Evolutionary conservation across 2,329 filamentous ascomycete genomes (phyloP).

Genomic region (Diaporthe citri): DNA sequence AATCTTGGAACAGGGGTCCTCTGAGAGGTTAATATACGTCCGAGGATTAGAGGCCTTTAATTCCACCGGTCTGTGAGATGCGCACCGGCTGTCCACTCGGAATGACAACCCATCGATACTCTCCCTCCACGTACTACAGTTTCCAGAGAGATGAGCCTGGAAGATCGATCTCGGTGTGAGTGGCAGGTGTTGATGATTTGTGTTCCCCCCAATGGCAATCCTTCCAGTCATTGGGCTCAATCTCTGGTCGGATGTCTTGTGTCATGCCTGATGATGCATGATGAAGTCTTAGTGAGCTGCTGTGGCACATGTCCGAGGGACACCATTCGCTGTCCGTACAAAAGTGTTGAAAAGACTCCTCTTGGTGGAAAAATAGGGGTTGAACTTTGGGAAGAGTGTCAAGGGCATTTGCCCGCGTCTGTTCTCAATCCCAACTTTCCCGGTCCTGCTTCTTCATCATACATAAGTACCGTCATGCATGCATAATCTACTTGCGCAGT

Average conservation of each 20-base stretch:
- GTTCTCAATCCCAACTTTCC: too few species aligned
- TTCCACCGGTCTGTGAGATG: neutral
- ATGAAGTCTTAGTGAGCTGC: neutral
- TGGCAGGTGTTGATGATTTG: neutral
- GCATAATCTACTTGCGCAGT: too few species aligned
- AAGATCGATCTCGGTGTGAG: neutral
- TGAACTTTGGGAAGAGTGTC: too few species aligned
- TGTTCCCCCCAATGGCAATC: neutral
- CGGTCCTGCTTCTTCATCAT: too few species aligned
- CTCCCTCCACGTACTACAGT: too few species aligned
- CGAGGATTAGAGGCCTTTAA: neutral
- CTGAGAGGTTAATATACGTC: too few species aligned
- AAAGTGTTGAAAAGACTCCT: neutral
- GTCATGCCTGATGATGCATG: neutral
- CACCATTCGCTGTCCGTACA: neutral
- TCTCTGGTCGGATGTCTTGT: neutral
- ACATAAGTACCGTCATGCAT: too few species aligned
- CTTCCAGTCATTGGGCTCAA: neutral
- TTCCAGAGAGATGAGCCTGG: rapidly evolving
- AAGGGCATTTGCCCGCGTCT: neutral
- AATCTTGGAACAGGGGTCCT: rapidly evolving
- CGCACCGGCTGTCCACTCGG: neutral
- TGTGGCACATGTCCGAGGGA: neutral
- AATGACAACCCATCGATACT: neutral
- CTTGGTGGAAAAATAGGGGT: rapidly evolving